phyloP scores from a whole-genome alignment of 306 rosid genomes.

The Malus asiatica region DNA sequence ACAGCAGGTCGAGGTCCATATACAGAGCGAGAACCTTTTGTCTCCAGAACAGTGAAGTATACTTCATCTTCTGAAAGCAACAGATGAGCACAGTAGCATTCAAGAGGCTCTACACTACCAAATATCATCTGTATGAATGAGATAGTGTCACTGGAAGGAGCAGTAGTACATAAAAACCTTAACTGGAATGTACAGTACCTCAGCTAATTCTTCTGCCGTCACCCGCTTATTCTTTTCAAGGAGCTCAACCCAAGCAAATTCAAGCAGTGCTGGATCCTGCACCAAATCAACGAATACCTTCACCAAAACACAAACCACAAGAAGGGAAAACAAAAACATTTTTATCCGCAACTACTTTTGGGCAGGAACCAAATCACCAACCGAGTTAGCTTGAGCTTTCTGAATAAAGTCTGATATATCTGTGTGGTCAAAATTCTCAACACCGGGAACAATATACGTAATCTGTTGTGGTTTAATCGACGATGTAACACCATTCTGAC shows the following conservation, averaged over 20 bases:
- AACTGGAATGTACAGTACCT: conserved; percentile 39
- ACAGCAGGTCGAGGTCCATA: conserved; percentile 79
- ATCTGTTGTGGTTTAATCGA: conserved; percentile 93
- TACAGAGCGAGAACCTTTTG: conserved; percentile 57
- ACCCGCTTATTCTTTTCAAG: conserved; percentile 73
- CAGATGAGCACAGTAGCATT: conserved; percentile 83
- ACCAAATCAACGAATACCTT: conserved; percentile 23
- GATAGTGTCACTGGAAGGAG: conserved; percentile 26
- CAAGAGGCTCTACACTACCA: conserved; percentile 78
- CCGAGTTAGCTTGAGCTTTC: conserved; percentile 70
- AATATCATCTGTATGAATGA: conserved; percentile 71
- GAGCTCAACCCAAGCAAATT: conserved; percentile 96
- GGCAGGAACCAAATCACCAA: conserved; percentile 28
- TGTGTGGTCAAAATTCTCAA: conserved; percentile 62
- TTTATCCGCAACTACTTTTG: conserved; percentile 8
- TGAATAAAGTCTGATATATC: conserved; percentile 58
- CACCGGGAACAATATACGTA: conserved; percentile 85
- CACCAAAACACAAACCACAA: conserved; percentile 2
- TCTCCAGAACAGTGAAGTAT: conserved; percentile 75
- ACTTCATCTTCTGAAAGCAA: conserved; percentile 82
- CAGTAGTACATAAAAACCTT: conserved; percentile 8
- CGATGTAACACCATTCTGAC: conserved; percentile 74
- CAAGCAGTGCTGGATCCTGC: conserved; percentile 81
- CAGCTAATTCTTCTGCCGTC: conserved; percentile 76
- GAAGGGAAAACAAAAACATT: background rate